Conservation (phyloP, 768 basidiomycete species). For the Leccinum aurantiacum region DNA sequence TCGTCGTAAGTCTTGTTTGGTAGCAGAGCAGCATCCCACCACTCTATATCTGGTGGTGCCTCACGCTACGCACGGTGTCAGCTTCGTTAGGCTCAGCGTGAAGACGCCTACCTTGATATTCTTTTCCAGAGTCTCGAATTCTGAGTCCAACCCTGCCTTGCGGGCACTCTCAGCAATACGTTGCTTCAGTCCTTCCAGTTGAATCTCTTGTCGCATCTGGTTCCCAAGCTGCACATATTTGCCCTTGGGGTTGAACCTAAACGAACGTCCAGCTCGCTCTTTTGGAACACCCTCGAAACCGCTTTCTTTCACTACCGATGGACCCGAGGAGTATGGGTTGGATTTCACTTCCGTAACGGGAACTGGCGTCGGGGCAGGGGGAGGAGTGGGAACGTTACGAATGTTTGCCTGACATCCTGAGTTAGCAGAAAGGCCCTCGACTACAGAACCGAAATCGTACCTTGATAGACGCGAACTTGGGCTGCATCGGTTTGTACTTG, state of each 20-base stretch:
- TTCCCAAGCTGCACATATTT: slow-evolving; percentile 80
- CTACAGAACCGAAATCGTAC: slow-evolving; percentile 36
- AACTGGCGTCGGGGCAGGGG: slow-evolving; percentile 36
- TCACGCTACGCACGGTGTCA: slow-evolving; percentile 53
- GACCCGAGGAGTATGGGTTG: slow-evolving; percentile 76
- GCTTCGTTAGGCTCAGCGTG: background rate
- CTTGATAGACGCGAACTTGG: slow-evolving; percentile 96
- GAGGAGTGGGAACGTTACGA: slow-evolving; percentile 70
- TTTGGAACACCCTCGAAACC: slow-evolving; percentile 74
- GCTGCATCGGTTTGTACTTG: slow-evolving; percentile 97
- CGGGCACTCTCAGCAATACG: slow-evolving; percentile 89
- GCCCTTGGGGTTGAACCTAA: slow-evolving; percentile 91
- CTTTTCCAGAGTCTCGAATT: slow-evolving; percentile 88
- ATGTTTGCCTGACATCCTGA: slow-evolving; percentile 59
- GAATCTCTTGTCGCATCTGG: slow-evolving; percentile 68
- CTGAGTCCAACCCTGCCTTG: slow-evolving; percentile 97
- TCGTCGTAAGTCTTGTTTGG: slow-evolving; percentile 82
- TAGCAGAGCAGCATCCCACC: slow-evolving; percentile 94
- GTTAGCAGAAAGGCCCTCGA: slow-evolving; percentile 1
- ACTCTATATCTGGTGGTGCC: slow-evolving; percentile 88
- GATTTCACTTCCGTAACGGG: slow-evolving; percentile 44
- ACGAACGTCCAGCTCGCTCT: slow-evolving; percentile 65
- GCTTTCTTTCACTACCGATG: slow-evolving; percentile 50
- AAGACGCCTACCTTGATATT: slow-evolving; percentile 67
- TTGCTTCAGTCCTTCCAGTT: slow-evolving; percentile 89